A percentile compares a stretch with the other conserved stretches of the same genome.
Conservation (phyloP, 768 basidiomycete species). For the Gloeopeniophorella convolvens region DNA sequence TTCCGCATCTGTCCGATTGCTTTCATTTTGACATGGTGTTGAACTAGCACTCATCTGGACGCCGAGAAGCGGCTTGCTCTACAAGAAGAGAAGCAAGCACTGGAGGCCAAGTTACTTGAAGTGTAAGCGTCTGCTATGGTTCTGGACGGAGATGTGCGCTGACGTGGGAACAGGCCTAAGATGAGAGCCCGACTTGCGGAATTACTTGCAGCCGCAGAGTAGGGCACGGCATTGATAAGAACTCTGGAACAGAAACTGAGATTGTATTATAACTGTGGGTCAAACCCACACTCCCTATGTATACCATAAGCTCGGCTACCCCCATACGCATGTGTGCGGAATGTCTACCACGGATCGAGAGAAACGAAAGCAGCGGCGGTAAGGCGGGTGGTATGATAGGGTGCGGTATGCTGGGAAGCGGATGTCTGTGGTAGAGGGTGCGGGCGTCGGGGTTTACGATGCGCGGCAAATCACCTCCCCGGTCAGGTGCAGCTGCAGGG, state of each 20-base stretch:
- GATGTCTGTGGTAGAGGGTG: neutral
- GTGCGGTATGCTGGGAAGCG: neutral
- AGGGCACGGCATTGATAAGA: conserved; percentile 7
- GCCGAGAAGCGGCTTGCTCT: conserved; percentile 84
- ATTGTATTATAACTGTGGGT: neutral
- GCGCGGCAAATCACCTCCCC: conserved; percentile 90
- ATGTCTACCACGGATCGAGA: no score
- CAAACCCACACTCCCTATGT: no score
- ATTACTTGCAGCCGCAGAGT: conserved; percentile 35
- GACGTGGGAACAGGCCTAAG: conserved; percentile 53
- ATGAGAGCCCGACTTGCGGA: conserved; percentile 70
- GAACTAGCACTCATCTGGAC: conserved; percentile 73
- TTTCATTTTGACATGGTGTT: neutral
- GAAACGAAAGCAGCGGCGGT: no score
- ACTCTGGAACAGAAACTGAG: neutral
- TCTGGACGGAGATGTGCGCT: neutral
- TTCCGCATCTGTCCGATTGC: neutral
- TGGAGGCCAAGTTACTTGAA: conserved; percentile 81
- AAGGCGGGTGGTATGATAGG: neutral
- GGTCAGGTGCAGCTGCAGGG: conserved; percentile 63
- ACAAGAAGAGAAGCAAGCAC: conserved; percentile 88
- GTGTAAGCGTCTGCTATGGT: conserved; percentile 52
- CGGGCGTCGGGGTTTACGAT: no score
- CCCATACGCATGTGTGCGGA: no score
- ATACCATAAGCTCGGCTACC: no score